Evolutionary conservation across 2,329 filamentous ascomycete genomes (phyloP), one percentile per base, ranked within the genome.

Genomic region (Podosphaera fusca): DNA sequence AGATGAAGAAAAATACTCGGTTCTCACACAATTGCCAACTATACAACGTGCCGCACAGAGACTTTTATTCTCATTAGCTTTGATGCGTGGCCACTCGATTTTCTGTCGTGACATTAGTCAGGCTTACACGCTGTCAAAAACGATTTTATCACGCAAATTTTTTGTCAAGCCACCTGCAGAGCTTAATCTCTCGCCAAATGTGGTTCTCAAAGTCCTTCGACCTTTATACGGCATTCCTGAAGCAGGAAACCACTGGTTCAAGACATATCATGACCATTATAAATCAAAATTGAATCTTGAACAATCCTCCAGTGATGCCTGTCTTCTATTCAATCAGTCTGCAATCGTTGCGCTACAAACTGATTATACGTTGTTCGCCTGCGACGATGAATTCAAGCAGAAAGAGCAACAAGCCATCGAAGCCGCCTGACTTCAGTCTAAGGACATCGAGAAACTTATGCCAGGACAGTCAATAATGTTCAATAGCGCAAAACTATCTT

Each of bases 331-430:
- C 34, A 58, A 49, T 47, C 30, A 55, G 35, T 51, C 31, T 55
- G 56, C 51, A 36, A 42, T 58, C 47, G 42, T 58, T 31, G 56
- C 34, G 29, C 30, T 58, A 12, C 56, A 58, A 54, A 58, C 51
- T 8, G 51, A 58, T 49, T 51, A 58, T 51, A 58, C 56, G 12
- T 35, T 58, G 21, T 49, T 58, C 31, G 38, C 34, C 14, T 53
- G 51, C 40, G 40, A 55, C 35, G 35, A 49, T 10, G 8, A 47
- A 38, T 58, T 55, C 21, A 46, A 29, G 7, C 8, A n/a, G 14
- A 29, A 40, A 35, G 56, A 58, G 38, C 31, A 55, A 51, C 9
- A 33, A 30, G 42, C 9, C 35, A 31, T 57, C 4, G 30, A 34
- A 34, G 34, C 29, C 8, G 56, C 56, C 33, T 7, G 36, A 53